Evolutionary conservation across 2,329 filamentous ascomycete species (phyloP).

Genomic region (Cladosporium phlei): DNA sequence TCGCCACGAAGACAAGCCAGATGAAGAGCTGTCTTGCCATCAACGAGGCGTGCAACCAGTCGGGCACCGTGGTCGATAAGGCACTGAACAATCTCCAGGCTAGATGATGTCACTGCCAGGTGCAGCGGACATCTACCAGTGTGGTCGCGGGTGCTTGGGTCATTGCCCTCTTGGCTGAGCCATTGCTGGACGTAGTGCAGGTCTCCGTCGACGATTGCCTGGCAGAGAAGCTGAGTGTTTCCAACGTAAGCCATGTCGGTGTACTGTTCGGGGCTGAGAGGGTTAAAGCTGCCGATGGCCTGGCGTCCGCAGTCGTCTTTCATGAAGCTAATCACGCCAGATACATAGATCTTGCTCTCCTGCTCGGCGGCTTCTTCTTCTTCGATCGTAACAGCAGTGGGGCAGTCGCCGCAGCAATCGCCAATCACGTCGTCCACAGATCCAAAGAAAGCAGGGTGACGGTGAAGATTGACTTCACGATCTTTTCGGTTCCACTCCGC

Average conservation of each 20-base stretch:
- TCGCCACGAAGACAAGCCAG: slow-evolving; percentile 68
- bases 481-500: slow-evolving; percentile 83
- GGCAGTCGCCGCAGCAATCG: slow-evolving; percentile 80
- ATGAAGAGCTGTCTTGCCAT: slow-evolving; percentile 79
- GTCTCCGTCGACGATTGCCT: slow-evolving; percentile 74
- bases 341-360: slow-evolving; percentile 71
- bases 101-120: slow-evolving; percentile 65
- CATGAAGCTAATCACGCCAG: slow-evolving; percentile 67
- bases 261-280: slow-evolving; percentile 77
- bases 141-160: slow-evolving; percentile 70
- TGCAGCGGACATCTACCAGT: slow-evolving; percentile 76
- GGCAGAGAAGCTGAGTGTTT: slow-evolving; percentile 70
- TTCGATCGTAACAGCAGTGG: slow-evolving; percentile 62
- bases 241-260: slow-evolving; percentile 88
- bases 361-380: slow-evolving; percentile 67
- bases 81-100: slow-evolving; percentile 63
- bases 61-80: slow-evolving; percentile 69
- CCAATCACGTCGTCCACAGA: slow-evolving; percentile 66
- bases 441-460: slow-evolving; percentile 83
- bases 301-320: slow-evolving; percentile 79
- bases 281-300: slow-evolving; percentile 68
- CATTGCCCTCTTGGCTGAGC: slow-evolving; percentile 60
- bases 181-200: slow-evolving; percentile 66
- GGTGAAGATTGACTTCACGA: slow-evolving; percentile 71
- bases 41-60: slow-evolving; percentile 68